These are phyloP conservation scores for Kwoniella pini DNA, from an alignment of 768 basidiomycete genomes.

Conservation along the genomic window DNA sequence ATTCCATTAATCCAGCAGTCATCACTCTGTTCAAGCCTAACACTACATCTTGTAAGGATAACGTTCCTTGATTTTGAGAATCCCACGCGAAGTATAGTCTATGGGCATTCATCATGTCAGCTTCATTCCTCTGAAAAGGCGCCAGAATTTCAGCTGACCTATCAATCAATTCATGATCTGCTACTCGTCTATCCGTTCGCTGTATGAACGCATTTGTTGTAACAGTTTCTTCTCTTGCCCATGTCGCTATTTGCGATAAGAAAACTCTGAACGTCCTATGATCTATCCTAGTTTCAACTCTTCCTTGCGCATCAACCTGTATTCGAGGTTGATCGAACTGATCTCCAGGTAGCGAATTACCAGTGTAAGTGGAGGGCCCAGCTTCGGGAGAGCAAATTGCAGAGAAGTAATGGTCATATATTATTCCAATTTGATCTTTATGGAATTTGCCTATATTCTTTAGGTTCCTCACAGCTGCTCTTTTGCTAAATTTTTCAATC, in stretches of 20 bases:
- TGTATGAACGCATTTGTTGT: constrained; percentile 91
- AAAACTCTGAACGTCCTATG: constrained; percentile 82
- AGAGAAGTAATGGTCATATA: constrained; percentile 78
- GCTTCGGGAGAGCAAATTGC: constrained; percentile 58
- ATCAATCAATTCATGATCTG: constrained; percentile 94
- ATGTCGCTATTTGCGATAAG: constrained; percentile 87
- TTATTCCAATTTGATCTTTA: constrained; percentile 80
- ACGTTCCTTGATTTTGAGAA: constrained; percentile 70
- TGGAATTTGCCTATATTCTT: constrained; percentile 73
- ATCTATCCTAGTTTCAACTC: constrained; percentile 86
- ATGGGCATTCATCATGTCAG: not conserved
- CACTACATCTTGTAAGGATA: constrained; percentile 83
- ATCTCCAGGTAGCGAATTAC: constrained; percentile 31
- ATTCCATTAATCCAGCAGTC: constrained; percentile 97
- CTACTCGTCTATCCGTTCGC: constrained; percentile 83
- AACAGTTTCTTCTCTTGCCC: constrained; percentile 92
- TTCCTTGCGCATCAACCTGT: constrained; percentile 62
- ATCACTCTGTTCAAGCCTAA: constrained; percentile 85
- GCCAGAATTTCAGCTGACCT: constrained; percentile 54
- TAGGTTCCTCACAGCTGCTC: constrained; percentile 84
- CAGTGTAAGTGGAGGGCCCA: not conserved
- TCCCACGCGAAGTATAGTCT: constrained; percentile 93
- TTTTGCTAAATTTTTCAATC: constrained; percentile 91
- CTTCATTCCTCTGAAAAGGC: too few species aligned
- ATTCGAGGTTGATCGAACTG: constrained; percentile 50